Percentiles rank a stretch among this genome's conserved stretches.
Evolutionary conservation across 2,329 filamentous ascomycete species (phyloP).

Genomic region (Colletotrichum caudatum): DNA sequence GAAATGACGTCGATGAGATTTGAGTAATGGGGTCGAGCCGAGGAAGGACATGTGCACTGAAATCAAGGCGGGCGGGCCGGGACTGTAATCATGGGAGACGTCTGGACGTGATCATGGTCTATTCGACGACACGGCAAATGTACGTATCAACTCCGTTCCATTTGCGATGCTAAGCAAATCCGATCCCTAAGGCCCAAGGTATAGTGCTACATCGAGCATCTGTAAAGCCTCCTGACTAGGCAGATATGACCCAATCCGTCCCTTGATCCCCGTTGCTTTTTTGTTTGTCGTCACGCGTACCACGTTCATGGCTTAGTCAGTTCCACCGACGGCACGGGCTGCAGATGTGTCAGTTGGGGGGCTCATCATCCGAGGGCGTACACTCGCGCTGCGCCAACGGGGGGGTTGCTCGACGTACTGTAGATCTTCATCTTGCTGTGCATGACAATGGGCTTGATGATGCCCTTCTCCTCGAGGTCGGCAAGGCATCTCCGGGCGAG

Average conservation of each 20-base stretch:
- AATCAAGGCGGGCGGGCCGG: too few relatives aligned
- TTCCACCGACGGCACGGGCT: conserved; percentile 72
- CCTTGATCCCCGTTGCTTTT: conserved; percentile 35
- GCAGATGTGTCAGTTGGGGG: conserved; percentile 47
- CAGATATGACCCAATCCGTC: conserved; percentile 41
- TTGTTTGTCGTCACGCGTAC: conserved; percentile 41
- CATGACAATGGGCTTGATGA: conserved; percentile 96
- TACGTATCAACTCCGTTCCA: conserved; percentile 43
- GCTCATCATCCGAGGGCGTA: neutral
- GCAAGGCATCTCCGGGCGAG: conserved; percentile 89
- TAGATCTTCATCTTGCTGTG: conserved; percentile 99
- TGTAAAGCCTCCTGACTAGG: conserved; percentile 42
- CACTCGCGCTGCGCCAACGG: too few relatives aligned
- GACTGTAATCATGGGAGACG: conserved; percentile 26
- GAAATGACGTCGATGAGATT: neutral
- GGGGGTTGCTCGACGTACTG: conserved; percentile 66
- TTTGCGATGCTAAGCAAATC: conserved; percentile 43
- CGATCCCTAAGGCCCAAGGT: conserved; percentile 43
- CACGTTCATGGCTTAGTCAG: conserved; percentile 53
- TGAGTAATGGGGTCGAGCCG: too few relatives aligned
- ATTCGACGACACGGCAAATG: conserved; percentile 41
- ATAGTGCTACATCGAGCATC: conserved; percentile 42
- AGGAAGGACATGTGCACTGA: neutral
- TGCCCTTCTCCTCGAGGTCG: conserved; percentile 97
- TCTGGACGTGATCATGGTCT: conserved; percentile 41